Evolutionary conservation across 345 rosid species (phyloP).

Genomic region (Viola odorata): DNA sequence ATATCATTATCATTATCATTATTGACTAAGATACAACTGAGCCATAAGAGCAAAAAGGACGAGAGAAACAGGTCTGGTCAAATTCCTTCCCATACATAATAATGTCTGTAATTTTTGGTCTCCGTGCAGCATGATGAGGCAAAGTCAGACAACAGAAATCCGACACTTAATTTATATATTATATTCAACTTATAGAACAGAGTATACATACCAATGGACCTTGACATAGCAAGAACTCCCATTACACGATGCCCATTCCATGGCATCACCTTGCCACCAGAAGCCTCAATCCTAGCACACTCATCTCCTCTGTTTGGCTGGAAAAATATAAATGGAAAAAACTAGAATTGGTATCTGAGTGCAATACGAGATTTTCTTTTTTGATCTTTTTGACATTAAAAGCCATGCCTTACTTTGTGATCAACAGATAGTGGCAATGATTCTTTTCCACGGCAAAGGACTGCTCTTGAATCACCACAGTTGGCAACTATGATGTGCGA

Average conservation of each 20-base stretch:
- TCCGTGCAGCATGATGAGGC: background rate
- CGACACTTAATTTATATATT: background rate
- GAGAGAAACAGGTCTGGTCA: too few species aligned
- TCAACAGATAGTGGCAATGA: constrained; percentile 20
- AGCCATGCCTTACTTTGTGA: constrained; percentile 16
- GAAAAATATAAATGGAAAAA: background rate
- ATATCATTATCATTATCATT: too few species aligned
- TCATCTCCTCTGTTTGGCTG: constrained; percentile 30
- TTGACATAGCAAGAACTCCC: constrained; percentile 29
- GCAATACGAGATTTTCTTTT: background rate
- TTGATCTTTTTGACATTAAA: background rate
- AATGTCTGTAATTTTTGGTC: too few species aligned
- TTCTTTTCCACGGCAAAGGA: constrained; percentile 27
- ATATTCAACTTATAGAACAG: background rate
- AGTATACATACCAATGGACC: constrained; percentile 19
- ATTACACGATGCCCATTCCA: constrained; percentile 24
- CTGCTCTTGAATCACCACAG: constrained; percentile 28
- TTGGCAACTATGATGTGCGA: constrained; percentile 28
- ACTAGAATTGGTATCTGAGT: background rate
- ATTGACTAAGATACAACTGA: too few species aligned
- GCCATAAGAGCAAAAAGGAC: too few species aligned
- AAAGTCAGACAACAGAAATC: background rate
- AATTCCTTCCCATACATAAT: too few species aligned
- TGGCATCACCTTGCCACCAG: constrained; percentile 25
- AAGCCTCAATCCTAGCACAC: constrained; percentile 24